Evolutionary conservation across 75 land plant species (phyloP).

Genomic region (Gnetum montanum): DNA sequence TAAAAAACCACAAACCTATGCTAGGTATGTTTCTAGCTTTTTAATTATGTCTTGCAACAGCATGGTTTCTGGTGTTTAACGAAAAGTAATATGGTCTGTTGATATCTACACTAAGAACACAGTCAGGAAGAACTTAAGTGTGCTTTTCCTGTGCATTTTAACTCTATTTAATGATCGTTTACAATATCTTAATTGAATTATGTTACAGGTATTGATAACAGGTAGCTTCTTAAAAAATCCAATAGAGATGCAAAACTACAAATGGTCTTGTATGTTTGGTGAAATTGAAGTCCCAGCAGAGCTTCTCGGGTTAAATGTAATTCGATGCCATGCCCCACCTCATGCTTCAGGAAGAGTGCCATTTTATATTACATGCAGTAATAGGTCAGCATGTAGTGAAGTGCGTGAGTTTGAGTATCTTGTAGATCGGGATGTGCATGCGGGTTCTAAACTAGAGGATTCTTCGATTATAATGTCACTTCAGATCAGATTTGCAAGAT

Average conservation of each 20-base stretch:
- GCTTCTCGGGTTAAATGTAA: slow-evolving; percentile 45
- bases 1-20: too few species aligned
- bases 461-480: slow-evolving; percentile 28
- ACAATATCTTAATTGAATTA: too few species aligned
- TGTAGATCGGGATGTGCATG: slow-evolving; percentile 4
- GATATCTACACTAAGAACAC: too few species aligned
- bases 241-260: slow-evolving; percentile 17
- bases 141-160: too few species aligned
- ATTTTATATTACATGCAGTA: slow-evolving; percentile 73
- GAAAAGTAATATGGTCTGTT: too few species aligned
- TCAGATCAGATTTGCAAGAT: slow-evolving; percentile 42
- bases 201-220: slow-evolving; percentile 50
- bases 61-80: too few species aligned
- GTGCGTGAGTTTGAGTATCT: slow-evolving; percentile 83
- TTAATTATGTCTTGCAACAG: too few species aligned
- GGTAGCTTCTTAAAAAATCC: slow-evolving; percentile 50
- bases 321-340: slow-evolving; percentile 61
- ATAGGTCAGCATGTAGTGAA: slow-evolving; percentile 85
- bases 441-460: slow-evolving; percentile 3
- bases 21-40: too few species aligned
- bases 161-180: too few species aligned
- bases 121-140: too few species aligned
- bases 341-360: slow-evolving; percentile 67
- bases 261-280: slow-evolving; percentile 97
- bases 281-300: slow-evolving; percentile 93